Evolutionary conservation across 164 flowering plant genomes (phyloP).

Genomic region (Warburgia ugandensis): DNA sequence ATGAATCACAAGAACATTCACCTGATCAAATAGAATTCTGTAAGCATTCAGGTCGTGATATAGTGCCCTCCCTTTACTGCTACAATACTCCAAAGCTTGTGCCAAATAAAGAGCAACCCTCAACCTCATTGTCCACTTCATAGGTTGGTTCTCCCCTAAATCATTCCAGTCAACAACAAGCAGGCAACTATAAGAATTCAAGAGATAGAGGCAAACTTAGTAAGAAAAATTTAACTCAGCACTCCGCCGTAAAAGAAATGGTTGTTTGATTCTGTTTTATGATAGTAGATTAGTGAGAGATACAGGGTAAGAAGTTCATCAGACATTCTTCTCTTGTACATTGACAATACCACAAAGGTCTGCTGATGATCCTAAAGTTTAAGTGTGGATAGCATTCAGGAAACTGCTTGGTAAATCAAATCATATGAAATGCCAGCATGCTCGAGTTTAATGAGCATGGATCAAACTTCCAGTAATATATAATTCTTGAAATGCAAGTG

Average conservation of each 20-base stretch:
- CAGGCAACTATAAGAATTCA: not conserved
- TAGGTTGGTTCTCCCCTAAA: constrained; percentile 18
- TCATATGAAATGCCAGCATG: too few relatives aligned
- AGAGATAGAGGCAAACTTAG: not conserved
- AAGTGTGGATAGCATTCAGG: too few relatives aligned
- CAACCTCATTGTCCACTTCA: constrained; percentile 22
- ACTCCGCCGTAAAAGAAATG: too few relatives aligned
- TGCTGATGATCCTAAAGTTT: too few relatives aligned
- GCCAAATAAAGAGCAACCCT: constrained; percentile 20
- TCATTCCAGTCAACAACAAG: not conserved
- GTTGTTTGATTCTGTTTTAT: too few relatives aligned
- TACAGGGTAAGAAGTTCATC: too few relatives aligned
- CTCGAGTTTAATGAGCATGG: too few relatives aligned
- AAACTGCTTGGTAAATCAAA: too few relatives aligned
- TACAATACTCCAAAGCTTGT: constrained; percentile 21
- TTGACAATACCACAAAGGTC: too few relatives aligned
- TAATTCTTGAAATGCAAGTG: too few relatives aligned
- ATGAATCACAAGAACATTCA: not conserved
- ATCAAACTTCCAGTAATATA: too few relatives aligned
- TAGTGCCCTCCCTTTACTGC: constrained; percentile 16
- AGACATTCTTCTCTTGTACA: too few relatives aligned
- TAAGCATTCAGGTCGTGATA: constrained; percentile 23
- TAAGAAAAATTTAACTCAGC: not conserved
- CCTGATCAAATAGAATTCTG: constrained; percentile 21
- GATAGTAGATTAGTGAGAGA: not conserved